These are phyloP conservation scores for Ceratonia siliqua DNA, from an alignment of 306 rosid genomes.

Conservation along the genomic window DNA sequence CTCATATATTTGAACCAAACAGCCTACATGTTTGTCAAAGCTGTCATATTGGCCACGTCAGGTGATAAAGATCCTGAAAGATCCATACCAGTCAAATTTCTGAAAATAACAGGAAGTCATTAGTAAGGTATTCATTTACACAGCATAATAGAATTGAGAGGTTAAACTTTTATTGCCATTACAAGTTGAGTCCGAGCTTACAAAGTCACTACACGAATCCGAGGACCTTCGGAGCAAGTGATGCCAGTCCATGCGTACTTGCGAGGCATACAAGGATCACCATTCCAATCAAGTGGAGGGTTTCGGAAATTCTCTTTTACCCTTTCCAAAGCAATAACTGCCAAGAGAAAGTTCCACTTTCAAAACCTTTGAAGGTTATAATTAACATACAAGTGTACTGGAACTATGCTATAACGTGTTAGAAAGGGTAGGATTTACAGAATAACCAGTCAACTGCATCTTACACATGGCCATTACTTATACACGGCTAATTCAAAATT, in stretches of 20 bases:
- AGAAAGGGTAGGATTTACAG: background rate
- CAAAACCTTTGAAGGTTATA: conserved; percentile 17
- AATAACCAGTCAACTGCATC: background rate
- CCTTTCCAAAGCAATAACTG: conserved; percentile 66
- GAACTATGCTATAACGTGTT: conserved; percentile 15
- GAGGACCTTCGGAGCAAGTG: conserved; percentile 70
- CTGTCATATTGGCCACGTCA: conserved; percentile 76
- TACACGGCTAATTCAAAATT: background rate
- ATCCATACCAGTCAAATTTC: conserved; percentile 80
- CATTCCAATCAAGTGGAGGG: conserved; percentile 82
- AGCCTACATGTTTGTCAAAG: conserved; percentile 69
- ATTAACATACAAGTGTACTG: background rate
- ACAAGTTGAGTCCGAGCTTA: conserved; percentile 49
- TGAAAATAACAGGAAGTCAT: conserved; percentile 44
- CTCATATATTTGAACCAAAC: background rate
- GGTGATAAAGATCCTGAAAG: conserved; percentile 84
- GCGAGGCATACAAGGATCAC: conserved; percentile 86
- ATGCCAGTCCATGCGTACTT: conserved; percentile 88
- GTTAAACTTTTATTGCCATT: background rate
- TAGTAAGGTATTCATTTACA: conserved; percentile 36
- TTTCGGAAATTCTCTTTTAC: conserved; percentile 57
- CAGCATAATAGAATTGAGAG: conserved; percentile 20
- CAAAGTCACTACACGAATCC: conserved; percentile 71
- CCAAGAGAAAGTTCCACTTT: conserved; percentile 30
- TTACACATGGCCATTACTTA: background rate